Evolutionary conservation across 495 filamentous ascomycete genomes (phyloP).

Genomic region (Hyphodiscus hymeniophilus): DNA sequence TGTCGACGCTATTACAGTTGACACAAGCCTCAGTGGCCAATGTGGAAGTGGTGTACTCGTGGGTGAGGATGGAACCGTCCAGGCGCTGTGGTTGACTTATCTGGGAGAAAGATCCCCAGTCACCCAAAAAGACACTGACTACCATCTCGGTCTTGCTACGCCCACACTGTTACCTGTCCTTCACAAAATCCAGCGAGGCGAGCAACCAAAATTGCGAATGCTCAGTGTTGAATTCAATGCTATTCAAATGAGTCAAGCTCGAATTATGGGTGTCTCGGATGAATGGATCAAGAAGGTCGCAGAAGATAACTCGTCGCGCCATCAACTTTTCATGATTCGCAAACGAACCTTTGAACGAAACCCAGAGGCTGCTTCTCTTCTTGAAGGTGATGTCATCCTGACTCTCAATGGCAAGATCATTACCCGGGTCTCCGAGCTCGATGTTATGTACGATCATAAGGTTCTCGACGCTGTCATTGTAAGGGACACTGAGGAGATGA

Average conservation of each 20-base stretch:
- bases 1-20: slow-evolving; percentile 93
- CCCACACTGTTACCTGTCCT: slow-evolving; percentile 81
- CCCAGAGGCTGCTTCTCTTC: slow-evolving; percentile 64
- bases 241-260: slow-evolving; percentile 94
- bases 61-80: slow-evolving; percentile 81
- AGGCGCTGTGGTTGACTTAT: slow-evolving; percentile 94
- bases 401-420: slow-evolving; percentile 86
- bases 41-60: slow-evolving; percentile 94
- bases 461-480: slow-evolving; percentile 77
- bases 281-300: slow-evolving; percentile 91
- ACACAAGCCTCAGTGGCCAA: slow-evolving; percentile 81
- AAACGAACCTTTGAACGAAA: slow-evolving; percentile 57
- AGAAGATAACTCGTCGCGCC: slow-evolving; percentile 74
- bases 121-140: slow-evolving; percentile 86
- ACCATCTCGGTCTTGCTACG: slow-evolving; percentile 88
- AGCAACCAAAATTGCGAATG: slow-evolving; percentile 74
- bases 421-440: slow-evolving; percentile 84
- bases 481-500: slow-evolving; percentile 74
- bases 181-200: slow-evolving; percentile 71
- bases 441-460: slow-evolving; percentile 92
- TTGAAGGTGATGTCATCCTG: slow-evolving; percentile 90
- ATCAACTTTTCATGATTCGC: slow-evolving; percentile 97
- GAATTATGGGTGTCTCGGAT: slow-evolving; percentile 94
- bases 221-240: slow-evolving; percentile 89
- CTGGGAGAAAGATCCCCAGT: slow-evolving; percentile 77